Base-by-base conservation (phyloP, 2,329 filamentous ascomycete genomes). In the Gyromitra esculenta region DNA sequence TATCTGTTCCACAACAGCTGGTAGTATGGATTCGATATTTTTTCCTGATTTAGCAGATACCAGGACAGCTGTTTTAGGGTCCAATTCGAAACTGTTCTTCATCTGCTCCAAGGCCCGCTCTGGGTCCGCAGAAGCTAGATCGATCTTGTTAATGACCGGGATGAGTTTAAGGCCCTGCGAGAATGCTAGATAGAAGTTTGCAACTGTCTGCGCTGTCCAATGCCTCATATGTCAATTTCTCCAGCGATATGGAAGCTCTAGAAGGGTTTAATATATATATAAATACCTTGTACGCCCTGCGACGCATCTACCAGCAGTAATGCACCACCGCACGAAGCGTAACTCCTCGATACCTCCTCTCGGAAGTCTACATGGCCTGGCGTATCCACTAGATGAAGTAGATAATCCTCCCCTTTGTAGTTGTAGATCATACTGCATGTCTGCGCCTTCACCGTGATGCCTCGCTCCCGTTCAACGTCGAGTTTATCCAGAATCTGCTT, bases 401-500 rank as follows among this genome's bases (percentile, higher is more conserved):
- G 87, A 83, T 98, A 98, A 83, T 99, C 96, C 41, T 91, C 86
- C 15, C 92, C 94, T 18, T 91, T 86, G 85, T 97, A 87, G 37
- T 91, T 93, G 86, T 97, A 97, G 67, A 99, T 88, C 96, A 99
- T 99, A 72, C 91, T 96, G 84, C 96, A 98, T 73, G 96, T 98
- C 86, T 99, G 96, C 71, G 96, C 96, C 86, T 99, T 99, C 83
- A 99, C 96, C 0, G 96, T 99, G 83, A 99, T 99, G 77, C 96
- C 96, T 50, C 96, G 89, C 84, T 98, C 94, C 66, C 96, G 88
- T 85, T 99, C 96, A 71, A 99, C 96, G 83, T 99, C 96, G 45
- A 99, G 89, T 83, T 97, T 97, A 85, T 99, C 96, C 79, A 99
- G 86, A 78, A 98, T 93, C 86, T 99, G 96, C 85, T 97, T 97